phyloP scores from a whole-genome alignment of 1,139 yeast species.

The Geotrichum reessii region DNA sequence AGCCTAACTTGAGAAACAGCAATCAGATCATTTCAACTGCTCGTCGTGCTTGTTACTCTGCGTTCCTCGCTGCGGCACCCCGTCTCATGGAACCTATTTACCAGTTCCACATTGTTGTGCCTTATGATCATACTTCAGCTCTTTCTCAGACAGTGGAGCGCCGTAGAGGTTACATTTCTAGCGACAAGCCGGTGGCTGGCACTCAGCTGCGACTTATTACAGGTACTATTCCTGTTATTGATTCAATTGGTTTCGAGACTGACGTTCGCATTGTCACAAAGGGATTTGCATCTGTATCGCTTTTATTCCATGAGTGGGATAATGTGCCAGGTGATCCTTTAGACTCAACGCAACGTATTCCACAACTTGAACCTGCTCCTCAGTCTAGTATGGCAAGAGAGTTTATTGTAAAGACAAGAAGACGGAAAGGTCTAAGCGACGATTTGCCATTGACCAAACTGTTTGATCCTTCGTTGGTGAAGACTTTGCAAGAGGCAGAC shows the following conservation, averaged over 20 bases:
- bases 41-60: conserved; percentile 79
- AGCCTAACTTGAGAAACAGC: conserved; percentile 47
- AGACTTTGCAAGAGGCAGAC: conserved; percentile 49
- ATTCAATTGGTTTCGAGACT: conserved; percentile 82
- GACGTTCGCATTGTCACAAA: conserved; percentile 72
- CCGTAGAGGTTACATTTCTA: conserved; percentile 62
- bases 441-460: conserved; percentile 71
- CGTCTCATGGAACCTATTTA: conserved; percentile 78
- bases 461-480: conserved; percentile 56
- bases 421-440: conserved; percentile 68
- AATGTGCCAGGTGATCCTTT: conserved; percentile 89
- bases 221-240: conserved; percentile 80
- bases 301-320: conserved; percentile 67
- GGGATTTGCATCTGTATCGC: conserved; percentile 69
- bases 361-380: conserved; percentile 71
- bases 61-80: conserved; percentile 74
- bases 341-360: conserved; percentile 57
- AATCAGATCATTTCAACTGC: conserved; percentile 81
- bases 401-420: conserved; percentile 80
- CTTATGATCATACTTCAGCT: conserved; percentile 43
- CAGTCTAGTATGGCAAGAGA: conserved; percentile 71
- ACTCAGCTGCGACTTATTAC: conserved; percentile 59
- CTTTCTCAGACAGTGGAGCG: conserved; percentile 50
- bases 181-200: conserved; percentile 59
- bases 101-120: conserved; percentile 54